Evolutionary conservation across 495 filamentous ascomycete genomes (phyloP).

Genomic region (Lentithecium fluviatile): DNA sequence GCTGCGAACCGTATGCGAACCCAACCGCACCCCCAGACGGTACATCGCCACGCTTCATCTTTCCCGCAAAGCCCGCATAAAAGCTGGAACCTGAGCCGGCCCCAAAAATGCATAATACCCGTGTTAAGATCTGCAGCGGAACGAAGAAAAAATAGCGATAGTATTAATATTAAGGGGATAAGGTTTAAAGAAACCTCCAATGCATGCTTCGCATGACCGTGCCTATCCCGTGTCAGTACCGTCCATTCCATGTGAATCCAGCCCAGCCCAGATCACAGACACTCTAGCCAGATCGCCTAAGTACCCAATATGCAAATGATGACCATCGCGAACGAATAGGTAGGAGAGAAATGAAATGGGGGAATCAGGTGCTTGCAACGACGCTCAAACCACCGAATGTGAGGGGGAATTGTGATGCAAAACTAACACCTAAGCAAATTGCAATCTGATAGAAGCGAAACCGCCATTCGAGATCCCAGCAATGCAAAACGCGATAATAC

Average conservation of each 20-base stretch:
- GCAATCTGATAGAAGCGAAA: slow-evolving; percentile 10
- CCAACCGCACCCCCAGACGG: not conserved
- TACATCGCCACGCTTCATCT: not conserved
- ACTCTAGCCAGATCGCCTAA: not conserved
- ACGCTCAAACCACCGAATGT: not conserved
- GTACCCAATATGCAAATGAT: not conserved
- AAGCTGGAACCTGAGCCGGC: not conserved
- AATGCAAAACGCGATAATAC: slow-evolving; percentile 3
- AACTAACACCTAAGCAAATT: not conserved
- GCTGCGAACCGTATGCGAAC: not conserved
- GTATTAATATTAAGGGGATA: slow-evolving; percentile 12
- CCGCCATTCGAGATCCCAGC: not conserved
- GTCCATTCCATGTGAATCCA: not conserved
- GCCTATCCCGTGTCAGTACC: not conserved
- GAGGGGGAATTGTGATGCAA: not conserved
- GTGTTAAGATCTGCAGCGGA: not conserved
- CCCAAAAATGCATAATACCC: not conserved
- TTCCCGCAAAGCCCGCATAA: not conserved
- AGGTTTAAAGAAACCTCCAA: not conserved
- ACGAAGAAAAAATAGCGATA: not conserved
- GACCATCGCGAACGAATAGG: not conserved
- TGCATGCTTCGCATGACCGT: not conserved
- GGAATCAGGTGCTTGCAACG: not conserved
- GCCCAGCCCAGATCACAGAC: not conserved
- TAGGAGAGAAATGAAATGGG: not conserved